Evolutionary conservation across 2,329 filamentous ascomycete genomes (phyloP).

Genomic region (Diaporthe sp.): DNA sequence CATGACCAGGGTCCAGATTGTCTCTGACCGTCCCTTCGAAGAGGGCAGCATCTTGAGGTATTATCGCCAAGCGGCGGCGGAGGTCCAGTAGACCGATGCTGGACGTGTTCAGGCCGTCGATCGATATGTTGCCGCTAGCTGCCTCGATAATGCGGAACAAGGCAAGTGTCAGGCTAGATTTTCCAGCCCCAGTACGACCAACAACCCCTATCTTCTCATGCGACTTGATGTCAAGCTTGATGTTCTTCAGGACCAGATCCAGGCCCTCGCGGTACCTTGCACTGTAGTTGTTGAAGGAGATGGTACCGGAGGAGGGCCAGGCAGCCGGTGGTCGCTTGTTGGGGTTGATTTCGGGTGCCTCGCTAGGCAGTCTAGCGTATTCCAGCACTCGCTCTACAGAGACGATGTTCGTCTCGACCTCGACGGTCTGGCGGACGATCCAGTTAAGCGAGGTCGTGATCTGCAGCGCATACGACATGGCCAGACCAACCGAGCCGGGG

Average conservation of each 20-base stretch:
- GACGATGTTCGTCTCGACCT: slow-evolving; percentile 99
- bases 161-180: slow-evolving; percentile 91
- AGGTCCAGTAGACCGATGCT: slow-evolving; percentile 91
- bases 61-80: slow-evolving; percentile 90
- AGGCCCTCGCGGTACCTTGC: slow-evolving; percentile 91
- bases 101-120: slow-evolving; percentile 90
- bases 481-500: slow-evolving; percentile 85
- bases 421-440: slow-evolving; percentile 98
- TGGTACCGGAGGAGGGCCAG: slow-evolving; percentile 90
- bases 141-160: slow-evolving; percentile 97
- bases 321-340: slow-evolving; percentile 86
- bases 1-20: slow-evolving; percentile 93
- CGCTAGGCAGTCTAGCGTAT: slow-evolving; percentile 89
- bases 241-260: slow-evolving; percentile 91
- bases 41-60: slow-evolving; percentile 95
- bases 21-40: slow-evolving; percentile 82
- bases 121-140: slow-evolving; percentile 82
- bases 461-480: slow-evolving; percentile 97
- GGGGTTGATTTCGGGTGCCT: slow-evolving; percentile 93
- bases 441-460: slow-evolving; percentile 98
- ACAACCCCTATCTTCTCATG: slow-evolving; percentile 99
- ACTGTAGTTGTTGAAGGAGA: slow-evolving; percentile 94
- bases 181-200: slow-evolving; percentile 94
- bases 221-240: slow-evolving; percentile 91
- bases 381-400: slow-evolving; percentile 98